Percentiles rank a stretch among this genome's conserved stretches.
Conservation (phyloP, 176 grass and related monocot species). For the Chrysopogon serrulatus region DNA sequence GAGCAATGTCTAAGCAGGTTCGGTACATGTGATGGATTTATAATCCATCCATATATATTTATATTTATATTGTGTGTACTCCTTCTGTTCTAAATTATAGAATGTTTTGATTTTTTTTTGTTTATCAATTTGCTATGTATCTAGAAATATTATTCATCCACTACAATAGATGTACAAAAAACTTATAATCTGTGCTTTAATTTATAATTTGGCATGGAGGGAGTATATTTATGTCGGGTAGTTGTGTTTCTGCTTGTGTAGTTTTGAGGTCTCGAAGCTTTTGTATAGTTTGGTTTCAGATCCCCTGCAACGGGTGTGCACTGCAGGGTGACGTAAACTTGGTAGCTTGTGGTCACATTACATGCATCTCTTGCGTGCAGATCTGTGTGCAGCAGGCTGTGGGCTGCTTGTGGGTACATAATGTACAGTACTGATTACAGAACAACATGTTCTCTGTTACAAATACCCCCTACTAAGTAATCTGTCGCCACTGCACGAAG, state of each 20-base stretch:
- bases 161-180: no score
- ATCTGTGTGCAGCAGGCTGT: background rate
- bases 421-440: background rate
- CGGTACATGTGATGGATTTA: background rate
- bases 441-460: background rate
- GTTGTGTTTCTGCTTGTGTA: no score
- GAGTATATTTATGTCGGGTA: no score
- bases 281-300: background rate
- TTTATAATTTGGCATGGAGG: no score
- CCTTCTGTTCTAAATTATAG: no score
- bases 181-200: no score
- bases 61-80: no score
- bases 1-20: background rate
- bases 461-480: no score
- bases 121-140: no score
- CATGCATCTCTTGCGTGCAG: background rate
- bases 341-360: background rate
- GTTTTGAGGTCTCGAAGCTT: background rate
- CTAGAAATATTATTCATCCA: no score
- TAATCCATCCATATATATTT: background rate
- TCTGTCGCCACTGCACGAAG: background rate
- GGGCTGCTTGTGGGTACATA: background rate
- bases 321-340: background rate
- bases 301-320: background rate
- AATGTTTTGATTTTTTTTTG: no score